Evolutionary conservation across 495 filamentous ascomycete genomes (phyloP).

Genomic region (Pyrenula aspistea): DNA sequence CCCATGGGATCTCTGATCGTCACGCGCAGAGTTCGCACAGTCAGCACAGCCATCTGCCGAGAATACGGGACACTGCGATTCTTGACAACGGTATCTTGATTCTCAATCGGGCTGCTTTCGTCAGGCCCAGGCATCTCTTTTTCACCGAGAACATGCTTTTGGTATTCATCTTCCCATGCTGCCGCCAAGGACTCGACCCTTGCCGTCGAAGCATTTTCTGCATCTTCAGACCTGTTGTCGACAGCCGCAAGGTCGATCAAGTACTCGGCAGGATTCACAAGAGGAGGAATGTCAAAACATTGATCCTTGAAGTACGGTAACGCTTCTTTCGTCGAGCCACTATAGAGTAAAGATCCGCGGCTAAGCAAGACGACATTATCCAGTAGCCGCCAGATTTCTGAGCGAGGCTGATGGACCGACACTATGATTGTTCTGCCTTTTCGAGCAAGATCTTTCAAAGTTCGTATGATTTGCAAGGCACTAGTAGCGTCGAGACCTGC

Average conservation of each 20-base stretch:
- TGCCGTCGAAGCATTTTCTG: constrained; percentile 41
- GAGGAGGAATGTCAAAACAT: constrained; percentile 46
- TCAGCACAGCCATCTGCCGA: constrained; percentile 51
- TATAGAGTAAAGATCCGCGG: constrained; percentile 51
- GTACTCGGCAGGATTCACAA: constrained; percentile 65
- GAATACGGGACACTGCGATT: constrained; percentile 31
- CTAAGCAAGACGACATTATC: constrained; percentile 55
- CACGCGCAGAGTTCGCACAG: constrained; percentile 49
- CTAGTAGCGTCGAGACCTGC: constrained; percentile 57
- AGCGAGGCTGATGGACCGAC: constrained; percentile 63
- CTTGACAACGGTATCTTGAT: background rate
- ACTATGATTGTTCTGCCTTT: constrained; percentile 60
- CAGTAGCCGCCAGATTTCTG: constrained; percentile 65
- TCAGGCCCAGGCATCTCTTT: constrained; percentile 7
- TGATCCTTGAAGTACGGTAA: constrained; percentile 44
- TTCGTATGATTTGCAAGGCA: constrained; percentile 60
- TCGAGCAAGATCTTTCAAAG: constrained; percentile 49
- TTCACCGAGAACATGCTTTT: constrained; percentile 11
- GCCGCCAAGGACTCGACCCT: constrained; percentile 42
- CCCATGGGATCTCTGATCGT: constrained; percentile 64
- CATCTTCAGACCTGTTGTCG: constrained; percentile 50
- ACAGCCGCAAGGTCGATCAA: constrained; percentile 59
- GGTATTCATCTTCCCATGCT: constrained; percentile 31
- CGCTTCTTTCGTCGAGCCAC: constrained; percentile 37
- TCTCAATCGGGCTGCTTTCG: background rate